These are phyloP conservation scores for Leptoxyphium fumago DNA, from an alignment of 2,329 filamentous ascomycete species.

Conservation along the genomic window DNA sequence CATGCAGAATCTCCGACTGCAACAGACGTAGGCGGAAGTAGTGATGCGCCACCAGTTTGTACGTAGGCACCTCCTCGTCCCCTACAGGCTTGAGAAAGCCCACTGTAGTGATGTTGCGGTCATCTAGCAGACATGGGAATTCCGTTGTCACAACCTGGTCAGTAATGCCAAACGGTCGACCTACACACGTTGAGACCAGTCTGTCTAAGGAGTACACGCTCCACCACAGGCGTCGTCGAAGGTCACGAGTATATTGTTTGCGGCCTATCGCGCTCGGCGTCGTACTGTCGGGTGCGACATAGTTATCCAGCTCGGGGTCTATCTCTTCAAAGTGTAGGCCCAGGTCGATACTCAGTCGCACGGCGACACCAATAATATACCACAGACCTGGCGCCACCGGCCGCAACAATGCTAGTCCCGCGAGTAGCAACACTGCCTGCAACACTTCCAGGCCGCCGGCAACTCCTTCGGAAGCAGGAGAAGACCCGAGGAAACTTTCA, in stretches of 20 bases:
- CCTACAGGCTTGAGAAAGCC: conserved; percentile 52
- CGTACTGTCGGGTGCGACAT: conserved; percentile 28
- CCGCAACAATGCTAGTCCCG: conserved; percentile 78
- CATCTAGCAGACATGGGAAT: conserved; percentile 78
- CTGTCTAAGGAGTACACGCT: conserved; percentile 90
- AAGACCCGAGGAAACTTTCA: conserved; percentile 65
- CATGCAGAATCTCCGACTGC: conserved; percentile 90
- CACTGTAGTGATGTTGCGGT: conserved; percentile 68
- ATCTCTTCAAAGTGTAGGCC: conserved; percentile 80
- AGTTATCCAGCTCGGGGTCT: conserved; percentile 47
- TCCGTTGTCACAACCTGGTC: conserved; percentile 94
- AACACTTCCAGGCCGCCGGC: conserved; percentile 86
- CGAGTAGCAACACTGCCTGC: conserved; percentile 80
- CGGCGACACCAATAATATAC: conserved; percentile 93
- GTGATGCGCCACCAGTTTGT: conserved; percentile 82
- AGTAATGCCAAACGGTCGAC: conserved; percentile 84
- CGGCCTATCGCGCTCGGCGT: conserved; percentile 47
- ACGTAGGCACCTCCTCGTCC: conserved; percentile 47
- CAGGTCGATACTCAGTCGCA: conserved; percentile 77
- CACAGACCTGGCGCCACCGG: conserved; percentile 87
- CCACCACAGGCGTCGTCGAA: conserved; percentile 85
- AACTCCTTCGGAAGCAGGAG: conserved; percentile 47
- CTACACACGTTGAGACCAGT: conserved; percentile 88
- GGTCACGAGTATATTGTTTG: conserved; percentile 71
- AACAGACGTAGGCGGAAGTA: conserved; percentile 80